These are phyloP conservation scores for Lecanosticta acicola DNA, from an alignment of 2,329 filamentous ascomycete genomes.

Conservation along the genomic window DNA sequence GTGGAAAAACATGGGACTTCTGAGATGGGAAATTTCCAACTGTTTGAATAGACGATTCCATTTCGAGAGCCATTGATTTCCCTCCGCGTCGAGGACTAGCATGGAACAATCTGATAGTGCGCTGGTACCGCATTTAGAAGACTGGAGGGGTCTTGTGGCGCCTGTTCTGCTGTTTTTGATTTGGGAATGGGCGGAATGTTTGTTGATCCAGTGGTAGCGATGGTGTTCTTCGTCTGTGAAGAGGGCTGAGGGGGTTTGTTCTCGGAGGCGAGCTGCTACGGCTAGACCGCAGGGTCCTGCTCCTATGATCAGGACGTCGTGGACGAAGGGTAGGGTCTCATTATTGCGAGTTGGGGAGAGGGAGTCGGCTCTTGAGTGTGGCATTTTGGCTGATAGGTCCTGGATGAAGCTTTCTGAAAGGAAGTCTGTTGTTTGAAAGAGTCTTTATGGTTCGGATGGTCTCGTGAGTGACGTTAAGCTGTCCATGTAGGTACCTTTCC, in stretches of 20 bases:
- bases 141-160: conserved; percentile 27
- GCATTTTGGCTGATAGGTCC: background rate
- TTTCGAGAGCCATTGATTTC: conserved; percentile 59
- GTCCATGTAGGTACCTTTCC: background rate
- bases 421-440: too few species aligned
- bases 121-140: conserved; percentile 5
- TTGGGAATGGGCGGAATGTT: conserved; percentile 55
- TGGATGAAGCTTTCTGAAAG: too few species aligned
- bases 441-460: background rate
- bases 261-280: conserved; percentile 64
- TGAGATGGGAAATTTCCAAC: conserved; percentile 64
- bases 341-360: conserved; percentile 15
- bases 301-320: conserved; percentile 68
- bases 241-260: conserved; percentile 68
- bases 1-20: conserved; percentile 80
- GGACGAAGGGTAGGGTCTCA: conserved; percentile 28
- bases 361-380: conserved; percentile 10
- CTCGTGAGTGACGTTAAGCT: background rate
- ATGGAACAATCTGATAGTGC: conserved; percentile 38
- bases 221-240: conserved; percentile 81
- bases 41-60: conserved; percentile 66
- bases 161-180: conserved; percentile 50
- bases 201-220: conserved; percentile 71
- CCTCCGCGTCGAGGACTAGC: conserved; percentile 62
- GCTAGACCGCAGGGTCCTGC: conserved; percentile 71